phyloP scores from a whole-genome alignment of 768 basidiomycete genomes.

The Melanogaster broomeanus region DNA sequence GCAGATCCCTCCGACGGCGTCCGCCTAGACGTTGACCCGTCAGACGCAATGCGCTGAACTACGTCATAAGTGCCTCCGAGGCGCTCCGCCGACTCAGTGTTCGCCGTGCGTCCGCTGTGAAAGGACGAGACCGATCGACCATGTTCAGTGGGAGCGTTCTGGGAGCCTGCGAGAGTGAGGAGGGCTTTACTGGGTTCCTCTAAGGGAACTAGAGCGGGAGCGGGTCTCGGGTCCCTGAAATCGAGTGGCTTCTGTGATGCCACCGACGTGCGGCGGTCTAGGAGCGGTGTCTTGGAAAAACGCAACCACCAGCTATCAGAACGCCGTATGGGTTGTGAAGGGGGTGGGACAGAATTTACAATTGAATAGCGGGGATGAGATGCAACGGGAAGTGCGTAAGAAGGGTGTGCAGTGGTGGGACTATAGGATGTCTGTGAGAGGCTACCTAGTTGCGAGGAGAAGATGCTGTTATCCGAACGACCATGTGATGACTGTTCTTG shows the following conservation, averaged over 20 bases:
- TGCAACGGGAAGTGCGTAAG: constrained; percentile 29
- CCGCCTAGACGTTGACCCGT: constrained; percentile 27
- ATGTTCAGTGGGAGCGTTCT: constrained; percentile 22
- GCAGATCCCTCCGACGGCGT: constrained; percentile 25
- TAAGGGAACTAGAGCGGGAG: constrained; percentile 62
- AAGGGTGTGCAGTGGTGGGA: constrained; percentile 21
- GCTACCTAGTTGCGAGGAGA: constrained; percentile 8
- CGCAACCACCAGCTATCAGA: constrained; percentile 81
- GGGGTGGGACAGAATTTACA: constrained; percentile 41
- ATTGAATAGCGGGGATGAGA: constrained; percentile 39
- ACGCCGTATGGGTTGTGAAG: constrained; percentile 54
- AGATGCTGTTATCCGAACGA: constrained; percentile 25
- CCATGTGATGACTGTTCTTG: constrained; percentile 26
- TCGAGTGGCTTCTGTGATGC: constrained; percentile 42
- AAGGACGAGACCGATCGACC: constrained; percentile 43
- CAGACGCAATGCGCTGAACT: constrained; percentile 48
- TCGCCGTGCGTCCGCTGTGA: constrained; percentile 61
- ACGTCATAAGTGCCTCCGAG: constrained; percentile 72
- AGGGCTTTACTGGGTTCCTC: constrained; percentile 41
- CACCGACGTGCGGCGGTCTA: constrained; percentile 56
- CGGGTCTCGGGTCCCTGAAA: constrained; percentile 80
- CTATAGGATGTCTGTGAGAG: constrained; percentile 22
- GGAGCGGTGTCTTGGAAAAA: constrained; percentile 64
- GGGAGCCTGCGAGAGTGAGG: constrained; percentile 13
- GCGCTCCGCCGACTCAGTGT: constrained; percentile 67